A percentile compares a stretch with the other conserved stretches of the same genome.
phyloP scores from a whole-genome alignment of 2,329 filamentous ascomycete genomes.

The Xylariaceae sp. region DNA sequence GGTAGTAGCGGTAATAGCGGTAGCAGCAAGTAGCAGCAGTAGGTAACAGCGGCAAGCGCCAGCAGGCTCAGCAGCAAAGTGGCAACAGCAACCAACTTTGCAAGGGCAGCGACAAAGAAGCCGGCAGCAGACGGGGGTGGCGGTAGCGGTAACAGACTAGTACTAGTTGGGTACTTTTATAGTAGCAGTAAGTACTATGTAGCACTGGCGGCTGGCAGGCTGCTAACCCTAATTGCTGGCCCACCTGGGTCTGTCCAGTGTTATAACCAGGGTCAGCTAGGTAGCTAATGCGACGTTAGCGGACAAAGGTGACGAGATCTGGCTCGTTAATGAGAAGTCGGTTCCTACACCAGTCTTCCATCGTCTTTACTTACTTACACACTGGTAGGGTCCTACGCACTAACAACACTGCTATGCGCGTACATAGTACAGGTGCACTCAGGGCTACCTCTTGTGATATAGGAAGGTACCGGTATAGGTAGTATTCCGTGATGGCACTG shows the following conservation, averaged over 20 bases:
- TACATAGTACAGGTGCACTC: background rate
- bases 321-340: background rate
- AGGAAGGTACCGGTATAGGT: no score
- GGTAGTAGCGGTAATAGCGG: background rate
- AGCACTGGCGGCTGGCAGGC: conserved; percentile 3
- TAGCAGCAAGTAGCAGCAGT: conserved; percentile 2
- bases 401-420: background rate
- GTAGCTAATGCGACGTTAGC: conserved; percentile 14
- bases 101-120: background rate
- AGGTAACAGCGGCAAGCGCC: background rate
- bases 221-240: conserved; percentile 1
- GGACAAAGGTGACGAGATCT: conserved; percentile 15
- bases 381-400: no score
- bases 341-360: background rate
- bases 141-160: background rate
- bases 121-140: background rate
- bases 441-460: background rate
- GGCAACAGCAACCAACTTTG: background rate
- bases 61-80: background rate
- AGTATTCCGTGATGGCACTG: no score
- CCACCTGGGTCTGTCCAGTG: background rate
- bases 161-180: background rate
- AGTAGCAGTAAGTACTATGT: background rate
- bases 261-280: background rate
- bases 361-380: background rate